Conservation (phyloP, 1,284 basidiomycete genomes). For the Inonotus obliquus region DNA sequence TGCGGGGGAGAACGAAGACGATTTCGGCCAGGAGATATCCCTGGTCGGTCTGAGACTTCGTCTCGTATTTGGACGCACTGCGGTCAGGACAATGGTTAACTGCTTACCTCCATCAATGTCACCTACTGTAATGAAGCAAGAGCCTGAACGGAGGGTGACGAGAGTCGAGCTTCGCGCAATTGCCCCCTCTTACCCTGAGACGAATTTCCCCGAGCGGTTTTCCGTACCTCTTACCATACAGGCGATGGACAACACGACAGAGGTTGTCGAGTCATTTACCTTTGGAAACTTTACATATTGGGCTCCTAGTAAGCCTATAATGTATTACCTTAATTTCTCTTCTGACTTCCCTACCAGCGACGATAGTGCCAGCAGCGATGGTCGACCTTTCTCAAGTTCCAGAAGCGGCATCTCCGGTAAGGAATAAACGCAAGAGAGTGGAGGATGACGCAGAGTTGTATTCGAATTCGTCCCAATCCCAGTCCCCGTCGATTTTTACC, state of each 20-base stretch:
- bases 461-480: background rate
- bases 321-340: background rate
- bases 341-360: background rate
- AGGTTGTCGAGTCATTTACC: conserved; percentile 54
- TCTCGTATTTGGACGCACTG: conserved; percentile 58
- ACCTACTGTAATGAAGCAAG: background rate
- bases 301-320: conserved; percentile 37
- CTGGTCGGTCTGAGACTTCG: conserved; percentile 37
- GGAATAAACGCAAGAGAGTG: conserved; percentile 13
- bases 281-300: conserved; percentile 73
- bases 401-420: background rate
- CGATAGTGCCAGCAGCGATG: conserved; percentile 11
- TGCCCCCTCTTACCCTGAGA: conserved; percentile 42
- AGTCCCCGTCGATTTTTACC: background rate
- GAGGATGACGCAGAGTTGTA: conserved; percentile 1
- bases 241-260: conserved; percentile 49
- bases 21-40: conserved; percentile 18
- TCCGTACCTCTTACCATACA: conserved; percentile 54
- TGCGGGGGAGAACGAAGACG: conserved; percentile 42
- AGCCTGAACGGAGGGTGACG: background rate
- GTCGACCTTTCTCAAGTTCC: background rate
- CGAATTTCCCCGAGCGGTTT: conserved; percentile 27
- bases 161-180: conserved; percentile 56
- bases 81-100: conserved; percentile 53
- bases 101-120: background rate